Evolutionary conservation across 441 rosid species (phyloP), one percentile per base, ranked within the genome.

Genomic region (Syzygium syzygioides): DNA sequence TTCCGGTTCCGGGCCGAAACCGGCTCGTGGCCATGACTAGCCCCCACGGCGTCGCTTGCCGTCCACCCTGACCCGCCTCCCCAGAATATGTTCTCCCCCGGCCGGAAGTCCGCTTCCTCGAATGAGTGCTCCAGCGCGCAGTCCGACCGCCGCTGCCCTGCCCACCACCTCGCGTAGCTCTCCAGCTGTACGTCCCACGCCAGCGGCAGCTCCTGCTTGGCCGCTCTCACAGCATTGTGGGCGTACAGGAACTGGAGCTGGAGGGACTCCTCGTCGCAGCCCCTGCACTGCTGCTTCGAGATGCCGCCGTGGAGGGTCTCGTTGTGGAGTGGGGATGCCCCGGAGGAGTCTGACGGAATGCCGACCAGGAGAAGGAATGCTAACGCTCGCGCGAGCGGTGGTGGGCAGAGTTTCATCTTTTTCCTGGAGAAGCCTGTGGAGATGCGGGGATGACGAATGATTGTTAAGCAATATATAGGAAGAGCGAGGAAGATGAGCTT

Each of bases 21-120:
- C 34, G 3, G 34, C 34, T 3, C 34, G 34, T 32, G 34, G 34
- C 34, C 34, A 32, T 32, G 34, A 32, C 34, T 32, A 32, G 11
- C 23, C 14, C 50, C 18, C 59, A 89, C 88, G 5, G 88, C 88
- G 52, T 89, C 86, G 12, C 37, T 53, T 8, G 90, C 86, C 28
- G 86, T 34, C 88, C 88, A 86, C 5, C 37, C 53, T 37, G 86
- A 32, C 37, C 86, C 83, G 3, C 86, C 79, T 13, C 88, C 90
- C 90, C 88, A 89, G 88, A 68, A 86, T 50, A 86, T 79, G 83
- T 89, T 89, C 88, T 89, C 90, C 23, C 90, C 90, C 37, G 79
- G 88, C 41, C 18, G 7, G 86, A 86, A 79, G 50, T 60, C 80
- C 9, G 55, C 87, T 55, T 85, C 90, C 10, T 80, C 85, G 71